These are phyloP conservation scores for Ramularia endophylla DNA, from an alignment of 2,329 filamentous ascomycete species.

Conservation along the genomic window DNA sequence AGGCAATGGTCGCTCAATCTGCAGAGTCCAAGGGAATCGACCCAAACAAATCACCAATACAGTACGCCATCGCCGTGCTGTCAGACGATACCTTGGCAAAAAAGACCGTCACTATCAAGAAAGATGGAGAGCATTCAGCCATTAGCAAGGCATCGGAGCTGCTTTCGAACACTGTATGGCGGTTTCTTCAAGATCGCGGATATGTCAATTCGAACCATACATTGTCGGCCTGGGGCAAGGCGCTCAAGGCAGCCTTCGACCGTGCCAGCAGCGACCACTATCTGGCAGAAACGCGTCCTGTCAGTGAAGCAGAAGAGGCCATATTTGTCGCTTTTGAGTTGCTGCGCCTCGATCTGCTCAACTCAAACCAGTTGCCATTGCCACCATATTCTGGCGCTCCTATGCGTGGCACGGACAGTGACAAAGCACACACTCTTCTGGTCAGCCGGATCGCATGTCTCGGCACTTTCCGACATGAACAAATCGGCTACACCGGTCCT, in stretches of 20 bases:
- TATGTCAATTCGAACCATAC: conserved; percentile 76
- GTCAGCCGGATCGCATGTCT: conserved; percentile 83
- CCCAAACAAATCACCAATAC: conserved; percentile 37
- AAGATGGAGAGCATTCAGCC: conserved; percentile 39
- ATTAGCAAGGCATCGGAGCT: conserved; percentile 61
- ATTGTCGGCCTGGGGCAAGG: conserved; percentile 77
- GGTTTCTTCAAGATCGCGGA: conserved; percentile 81
- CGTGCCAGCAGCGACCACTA: conserved; percentile 17
- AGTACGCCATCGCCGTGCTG: conserved; percentile 52
- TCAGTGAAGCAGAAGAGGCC: conserved; percentile 62
- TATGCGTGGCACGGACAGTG: conserved; percentile 56
- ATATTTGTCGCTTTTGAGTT: conserved; percentile 81
- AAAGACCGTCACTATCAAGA: conserved; percentile 54
- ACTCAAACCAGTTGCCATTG: conserved; percentile 55
- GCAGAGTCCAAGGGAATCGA: conserved; percentile 13
- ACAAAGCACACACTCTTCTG: conserved; percentile 71
- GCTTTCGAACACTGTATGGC: conserved; percentile 71
- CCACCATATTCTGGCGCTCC: conserved; percentile 51
- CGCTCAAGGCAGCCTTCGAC: conserved; percentile 55
- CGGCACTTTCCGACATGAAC: conserved; percentile 72
- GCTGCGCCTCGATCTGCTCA: conserved; percentile 70
- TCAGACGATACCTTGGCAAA: conserved; percentile 63
- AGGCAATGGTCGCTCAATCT: conserved; percentile 15
- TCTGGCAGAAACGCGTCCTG: conserved; percentile 51
- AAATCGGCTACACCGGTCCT: conserved; percentile 89